Evolutionary conservation across 495 filamentous ascomycete genomes (phyloP), one percentile per base, ranked within the genome.

Genomic region (Daldinia vernicosa): DNA sequence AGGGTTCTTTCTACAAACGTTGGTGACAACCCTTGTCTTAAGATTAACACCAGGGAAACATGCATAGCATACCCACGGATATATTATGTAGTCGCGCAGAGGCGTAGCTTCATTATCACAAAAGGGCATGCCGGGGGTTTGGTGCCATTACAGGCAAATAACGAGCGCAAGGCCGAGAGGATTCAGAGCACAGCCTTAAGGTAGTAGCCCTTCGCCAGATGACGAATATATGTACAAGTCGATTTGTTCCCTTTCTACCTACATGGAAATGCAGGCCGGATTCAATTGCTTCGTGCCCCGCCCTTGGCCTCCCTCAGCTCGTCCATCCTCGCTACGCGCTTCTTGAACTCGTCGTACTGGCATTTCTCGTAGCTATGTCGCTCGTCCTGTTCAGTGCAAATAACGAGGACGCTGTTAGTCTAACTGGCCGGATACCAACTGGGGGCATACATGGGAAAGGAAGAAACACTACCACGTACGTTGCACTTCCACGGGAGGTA

Each of bases 291-390:
- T 80, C 95, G 88, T 73, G 87, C 90, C 35, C 92, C 93, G 32
- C 85, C 91, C 88, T 97, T 98, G 37, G 91, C 89, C 53, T 86
- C 93, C 73, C 94, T 87, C 64, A 99, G 83, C 85, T 99, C 95
- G 75, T 98, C 89, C 96, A 99, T 99, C 89, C 96, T 98, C 64
- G 92, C 92, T 63, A 99, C 95, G 33, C 95, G 91, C 86, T 93
- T 94, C 89, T 97, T 97, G 87, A 99, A 99, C 78, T 97, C 95
- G 43, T 90, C 91, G 84, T 99, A 99, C 76, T 99, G 95, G 89
- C 95, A 99, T 80, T 98, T 98, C 77, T 99, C 95, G 84, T 99
- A 99, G 75, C 87, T 89, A 81, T 99, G 95, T 85, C 95, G 86
- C 85, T 99, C 95, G 77, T 92, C 87, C 95, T 98, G 74, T 59